Conservation (phyloP, 1,284 basidiomycete genomes). For the Heterobasidion occidentale region DNA sequence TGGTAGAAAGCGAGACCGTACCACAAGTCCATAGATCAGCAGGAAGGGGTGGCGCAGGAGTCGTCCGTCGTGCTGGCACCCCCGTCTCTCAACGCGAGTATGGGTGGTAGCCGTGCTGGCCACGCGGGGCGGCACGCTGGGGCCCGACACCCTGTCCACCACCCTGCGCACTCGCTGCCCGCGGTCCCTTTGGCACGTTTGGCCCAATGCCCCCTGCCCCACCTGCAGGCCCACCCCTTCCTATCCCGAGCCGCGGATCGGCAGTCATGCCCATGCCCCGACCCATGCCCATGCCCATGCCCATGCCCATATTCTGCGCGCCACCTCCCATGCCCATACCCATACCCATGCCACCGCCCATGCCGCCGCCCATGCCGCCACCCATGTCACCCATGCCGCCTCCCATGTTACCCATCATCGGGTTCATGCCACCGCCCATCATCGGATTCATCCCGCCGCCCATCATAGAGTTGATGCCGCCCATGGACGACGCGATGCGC, state of each 20-base stretch:
- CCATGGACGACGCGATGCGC: conserved; percentile 75
- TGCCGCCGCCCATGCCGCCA: conserved; percentile 2
- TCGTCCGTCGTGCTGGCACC: too few species aligned
- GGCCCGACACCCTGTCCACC: conserved; percentile 54
- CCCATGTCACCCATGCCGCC: conserved; percentile 33
- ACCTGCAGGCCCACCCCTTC: conserved; percentile 23
- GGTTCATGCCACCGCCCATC: conserved; percentile 42
- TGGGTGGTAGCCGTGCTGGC: conserved; percentile 74
- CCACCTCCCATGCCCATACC: conserved; percentile 1
- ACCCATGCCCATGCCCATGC: conserved; percentile 20
- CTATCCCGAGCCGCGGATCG: conserved; percentile 28
- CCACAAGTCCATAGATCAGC: too few species aligned
- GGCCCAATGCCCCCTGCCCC: conserved; percentile 26
- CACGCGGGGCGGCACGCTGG: conserved; percentile 61
- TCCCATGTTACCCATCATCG: conserved; percentile 29
- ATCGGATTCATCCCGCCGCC: conserved; percentile 29
- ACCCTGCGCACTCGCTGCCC: conserved; percentile 44
- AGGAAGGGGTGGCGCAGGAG: too few species aligned
- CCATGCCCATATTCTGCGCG: conserved; percentile 3
- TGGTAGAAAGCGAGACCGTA: too few species aligned
- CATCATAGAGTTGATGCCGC: conserved; percentile 37
- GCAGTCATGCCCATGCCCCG: conserved; percentile 19
- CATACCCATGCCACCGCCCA: conserved; percentile 11
- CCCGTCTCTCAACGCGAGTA: conserved; percentile 49
- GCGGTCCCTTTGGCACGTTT: conserved; percentile 62